A percentile compares a stretch with the other conserved stretches of the same genome.
Evolutionary conservation across 306 rosid species (phyloP).

Genomic region (Gleditsia sinensis): DNA sequence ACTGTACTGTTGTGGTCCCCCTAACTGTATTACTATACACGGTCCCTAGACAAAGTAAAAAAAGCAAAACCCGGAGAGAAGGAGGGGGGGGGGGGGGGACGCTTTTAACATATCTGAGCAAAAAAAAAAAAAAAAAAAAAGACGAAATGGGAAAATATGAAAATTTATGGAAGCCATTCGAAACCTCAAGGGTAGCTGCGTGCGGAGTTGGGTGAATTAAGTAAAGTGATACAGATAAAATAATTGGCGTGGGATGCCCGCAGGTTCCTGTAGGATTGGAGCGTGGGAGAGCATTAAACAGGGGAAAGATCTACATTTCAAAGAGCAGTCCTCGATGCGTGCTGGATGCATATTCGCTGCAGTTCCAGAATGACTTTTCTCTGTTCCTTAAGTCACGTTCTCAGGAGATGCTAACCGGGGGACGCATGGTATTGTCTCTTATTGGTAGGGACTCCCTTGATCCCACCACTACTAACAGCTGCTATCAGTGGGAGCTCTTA

Average conservation of each 20-base stretch:
- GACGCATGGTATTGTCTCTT: slow-evolving; percentile 69
- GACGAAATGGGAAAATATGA: no score
- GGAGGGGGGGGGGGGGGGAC: no score
- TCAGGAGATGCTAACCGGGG: slow-evolving; percentile 50
- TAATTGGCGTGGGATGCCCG: not conserved
- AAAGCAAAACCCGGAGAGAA: no score
- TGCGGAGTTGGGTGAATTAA: no score
- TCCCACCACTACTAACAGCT: slow-evolving; percentile 49
- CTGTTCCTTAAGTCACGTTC: slow-evolving; percentile 57
- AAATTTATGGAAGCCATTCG: no score
- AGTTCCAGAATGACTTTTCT: slow-evolving; percentile 58
- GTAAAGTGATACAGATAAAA: no score
- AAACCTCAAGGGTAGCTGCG: no score
- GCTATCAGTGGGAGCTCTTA: slow-evolving; percentile 72
- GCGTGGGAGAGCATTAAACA: slow-evolving; percentile 39
- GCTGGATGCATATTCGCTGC: slow-evolving; percentile 56
- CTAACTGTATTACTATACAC: no score
- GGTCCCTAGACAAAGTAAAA: no score
- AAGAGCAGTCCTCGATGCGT: slow-evolving; percentile 63
- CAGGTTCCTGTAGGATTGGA: slow-evolving; percentile 53
- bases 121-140: no score
- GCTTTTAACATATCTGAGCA: no score
- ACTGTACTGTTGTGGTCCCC: no score
- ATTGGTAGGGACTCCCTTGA: slow-evolving; percentile 60
- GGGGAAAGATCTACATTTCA: slow-evolving; percentile 71